Evolutionary conservation across 345 rosid species (phyloP), one percentile per base, ranked within the genome.

Genomic region (Eucalyptus victrix): DNA sequence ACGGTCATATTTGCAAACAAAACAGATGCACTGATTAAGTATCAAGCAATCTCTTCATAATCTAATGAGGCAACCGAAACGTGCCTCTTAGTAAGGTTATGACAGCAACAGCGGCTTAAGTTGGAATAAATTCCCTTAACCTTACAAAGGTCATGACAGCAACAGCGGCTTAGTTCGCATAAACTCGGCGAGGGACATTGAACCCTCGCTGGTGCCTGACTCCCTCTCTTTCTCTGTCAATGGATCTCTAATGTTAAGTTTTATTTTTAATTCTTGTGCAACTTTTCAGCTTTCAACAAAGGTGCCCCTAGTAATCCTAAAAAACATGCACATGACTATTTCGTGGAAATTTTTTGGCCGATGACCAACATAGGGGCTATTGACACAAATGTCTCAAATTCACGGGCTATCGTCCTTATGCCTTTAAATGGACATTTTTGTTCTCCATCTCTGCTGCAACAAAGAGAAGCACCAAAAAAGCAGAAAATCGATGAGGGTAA

Each of bases 401-500:
- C 37, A 34, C 37, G 37, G 37, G 37, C 37, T 34, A 34, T 34
- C 37, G 37, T 34, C 37, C 37, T 34, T 34, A 34, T 34, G 37
- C 37, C 37, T 34, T 34, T 34, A 34, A 34, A 34, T 34, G 37
- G 37, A 34, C 3, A 34, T 34, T 34, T 34, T 34, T 34, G 37
- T 34, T 34, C 37, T 34, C 37, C 50, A 54, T 93, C 89, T 92
- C 93, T 89, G 54, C n/a, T 47, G 32, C 53, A 90, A 47, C 81
- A 50, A 85, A 65, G 69, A 47, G 24, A 45, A 88, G 13, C 54
- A 45, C 87, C 6, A 2, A 51, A 47, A 86, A 23, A 26, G 50
- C 50, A 85, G 53, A 49, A 45, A 51, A 26, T 26, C 56, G n/a
- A 26, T 30, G 21, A 49, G 6, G 26, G n/a, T 49, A 49, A 86